Evolutionary conservation across 75 land plant genomes (phyloP), one percentile per base, ranked within the genome.

Genomic region (Selaginella moellendorffii): DNA sequence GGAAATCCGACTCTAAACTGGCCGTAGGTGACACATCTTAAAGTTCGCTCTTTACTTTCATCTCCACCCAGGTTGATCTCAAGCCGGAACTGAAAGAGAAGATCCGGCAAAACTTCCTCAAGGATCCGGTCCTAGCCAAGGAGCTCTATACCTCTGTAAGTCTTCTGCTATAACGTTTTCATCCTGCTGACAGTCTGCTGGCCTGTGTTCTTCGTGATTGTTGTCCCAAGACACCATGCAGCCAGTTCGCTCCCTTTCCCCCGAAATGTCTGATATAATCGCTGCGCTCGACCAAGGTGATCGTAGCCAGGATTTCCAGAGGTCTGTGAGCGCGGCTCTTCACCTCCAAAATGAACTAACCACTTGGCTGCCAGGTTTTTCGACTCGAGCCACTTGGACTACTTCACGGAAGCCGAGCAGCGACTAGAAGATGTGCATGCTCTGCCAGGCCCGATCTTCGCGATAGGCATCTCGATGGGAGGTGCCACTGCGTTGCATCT

Each of bases 381-480:
- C 25, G 72, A 70, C 36, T 70, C 72, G 10, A 14, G 36, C 19
- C 69, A 70, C 29, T 9, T 70, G 31, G 22, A 29, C 2, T 70
- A 64, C 69, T 30, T 70, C 12, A 54, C 25, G 12, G 69, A 70
- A 24, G 72, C 69, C 1, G 72, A 70, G 26, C 52, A 24, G 2
- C 58, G 67, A 24, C 23, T 70, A 59, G 51, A 64, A 22, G 72
- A 70, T 21, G 56, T 53, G 14, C 27, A 53, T 2, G 69, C 72
- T 28, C 72, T 70, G 26, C 72, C 72, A 64, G 72, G 72, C 1
- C 72, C 72, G 2, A 14, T 64, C 17, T 70, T 70, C 67, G 53
- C 72, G 14, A 60, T 70, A 27, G 72, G 72, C 24, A 24, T 70
- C 27, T 70, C 72, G n/a, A 54, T 70, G 54, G 72, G 72, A 18